Conservation (phyloP, 345 rosid species). For the Eucalyptus microcorys region DNA sequence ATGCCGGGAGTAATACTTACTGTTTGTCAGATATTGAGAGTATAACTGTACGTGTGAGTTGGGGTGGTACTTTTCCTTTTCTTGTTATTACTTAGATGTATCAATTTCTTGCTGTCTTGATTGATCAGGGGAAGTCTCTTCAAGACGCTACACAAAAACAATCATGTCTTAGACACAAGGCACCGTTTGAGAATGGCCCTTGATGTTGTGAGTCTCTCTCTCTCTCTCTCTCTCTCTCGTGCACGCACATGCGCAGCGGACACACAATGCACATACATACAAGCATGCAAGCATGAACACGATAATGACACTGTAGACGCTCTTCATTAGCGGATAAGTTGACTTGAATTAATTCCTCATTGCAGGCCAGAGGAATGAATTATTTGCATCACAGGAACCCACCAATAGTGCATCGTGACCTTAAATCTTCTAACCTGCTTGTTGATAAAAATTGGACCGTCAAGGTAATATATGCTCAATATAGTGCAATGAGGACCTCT, state of each 20-base stretch:
- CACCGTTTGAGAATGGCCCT: conserved; percentile 79
- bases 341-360: background rate
- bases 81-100: background rate
- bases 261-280: background rate
- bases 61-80: background rate
- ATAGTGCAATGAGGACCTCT: background rate
- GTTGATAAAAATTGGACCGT: conserved; percentile 89
- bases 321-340: background rate
- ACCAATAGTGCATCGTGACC: conserved; percentile 80
- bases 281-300: background rate
- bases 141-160: conserved; percentile 68
- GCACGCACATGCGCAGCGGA: background rate
- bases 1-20: background rate
- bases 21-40: background rate
- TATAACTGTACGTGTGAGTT: background rate
- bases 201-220: conserved; percentile 51
- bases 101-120: background rate
- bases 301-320: background rate
- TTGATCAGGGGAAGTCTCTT: conserved; percentile 85
- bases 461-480: conserved; percentile 30
- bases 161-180: conserved; percentile 55
- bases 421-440: conserved; percentile 85
- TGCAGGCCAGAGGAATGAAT: conserved; percentile 93
- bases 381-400: conserved; percentile 87
- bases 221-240: background rate